Evolutionary conservation across 805 yeast species (phyloP).

Genomic region (Schwanniomyces sp.): DNA sequence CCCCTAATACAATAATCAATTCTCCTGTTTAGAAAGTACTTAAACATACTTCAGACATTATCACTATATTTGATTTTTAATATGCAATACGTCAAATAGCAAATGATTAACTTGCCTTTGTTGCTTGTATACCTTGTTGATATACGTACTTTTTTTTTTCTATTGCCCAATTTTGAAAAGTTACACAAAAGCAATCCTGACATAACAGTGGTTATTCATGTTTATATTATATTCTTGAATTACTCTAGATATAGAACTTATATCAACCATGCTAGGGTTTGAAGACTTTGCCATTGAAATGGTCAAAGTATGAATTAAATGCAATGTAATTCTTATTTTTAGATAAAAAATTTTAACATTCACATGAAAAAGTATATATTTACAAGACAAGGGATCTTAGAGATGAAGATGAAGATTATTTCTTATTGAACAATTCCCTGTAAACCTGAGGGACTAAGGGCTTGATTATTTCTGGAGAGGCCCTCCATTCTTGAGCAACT

Average conservation of each 20-base stretch:
- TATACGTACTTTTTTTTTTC: background rate
- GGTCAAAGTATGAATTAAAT: too few relatives aligned
- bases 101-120: background rate
- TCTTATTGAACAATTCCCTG: slow-evolving; percentile 11
- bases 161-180: background rate
- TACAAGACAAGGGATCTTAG: background rate
- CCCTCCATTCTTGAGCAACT: slow-evolving; percentile 16
- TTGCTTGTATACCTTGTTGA: background rate
- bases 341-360: too few relatives aligned
- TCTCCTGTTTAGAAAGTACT: background rate
- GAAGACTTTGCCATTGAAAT: too few relatives aligned
- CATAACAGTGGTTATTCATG: too few relatives aligned
- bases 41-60: slow-evolving; percentile 6
- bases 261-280: too few relatives aligned
- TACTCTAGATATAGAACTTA: too few relatives aligned
- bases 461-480: slow-evolving; percentile 16
- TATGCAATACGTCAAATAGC: background rate
- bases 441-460: slow-evolving; percentile 17
- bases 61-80: background rate
- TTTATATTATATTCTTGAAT: too few relatives aligned
- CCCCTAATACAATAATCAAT: background rate
- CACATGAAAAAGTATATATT: background rate
- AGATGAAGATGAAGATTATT: background rate
- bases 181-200: background rate
- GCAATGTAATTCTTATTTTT: too few relatives aligned